These are phyloP conservation scores for Fraxinus sp. DNA, from an alignment of 305 asterid genomes.

Conservation along the genomic window DNA sequence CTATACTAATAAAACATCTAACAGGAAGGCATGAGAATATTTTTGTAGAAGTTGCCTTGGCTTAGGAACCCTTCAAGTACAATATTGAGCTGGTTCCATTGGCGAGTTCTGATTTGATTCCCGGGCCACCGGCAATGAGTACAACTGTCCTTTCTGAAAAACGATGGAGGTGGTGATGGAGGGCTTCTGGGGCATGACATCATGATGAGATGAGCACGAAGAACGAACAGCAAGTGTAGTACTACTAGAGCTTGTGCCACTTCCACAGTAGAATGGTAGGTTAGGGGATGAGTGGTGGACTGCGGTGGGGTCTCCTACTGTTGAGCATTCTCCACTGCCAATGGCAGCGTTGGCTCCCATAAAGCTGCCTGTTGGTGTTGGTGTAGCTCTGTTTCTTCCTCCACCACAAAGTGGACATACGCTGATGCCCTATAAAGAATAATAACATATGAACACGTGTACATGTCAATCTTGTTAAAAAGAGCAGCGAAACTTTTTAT, in stretches of 20 bases:
- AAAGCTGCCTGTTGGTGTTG: slow-evolving; percentile 34
- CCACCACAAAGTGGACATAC: slow-evolving; percentile 39
- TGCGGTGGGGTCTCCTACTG: slow-evolving; percentile 19
- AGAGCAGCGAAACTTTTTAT: neutral
- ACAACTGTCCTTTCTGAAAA: slow-evolving; percentile 28
- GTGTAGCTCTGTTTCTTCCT: slow-evolving; percentile 25
- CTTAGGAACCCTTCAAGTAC: neutral
- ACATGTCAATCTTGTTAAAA: neutral
- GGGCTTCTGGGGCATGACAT: slow-evolving; percentile 16
- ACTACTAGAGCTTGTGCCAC: neutral
- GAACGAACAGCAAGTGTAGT: slow-evolving; percentile 10
- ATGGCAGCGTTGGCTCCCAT: slow-evolving; percentile 8
- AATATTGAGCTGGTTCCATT: slow-evolving; percentile 27
- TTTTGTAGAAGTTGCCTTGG: neutral
- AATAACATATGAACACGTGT: neutral
- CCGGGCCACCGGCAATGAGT: slow-evolving; percentile 25
- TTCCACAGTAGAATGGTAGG: neutral
- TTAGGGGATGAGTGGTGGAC: slow-evolving; percentile 15
- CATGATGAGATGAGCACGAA: slow-evolving; percentile 12
- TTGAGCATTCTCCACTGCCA: slow-evolving; percentile 38
- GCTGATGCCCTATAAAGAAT: slow-evolving; percentile 17
- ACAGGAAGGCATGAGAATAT: neutral
- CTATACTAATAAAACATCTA: neutral
- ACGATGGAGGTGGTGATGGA: slow-evolving; percentile 15
- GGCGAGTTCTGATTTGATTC: slow-evolving; percentile 30